Conservation (phyloP, 1,284 basidiomycete genomes). For the Trichosporon ovoides region DNA sequence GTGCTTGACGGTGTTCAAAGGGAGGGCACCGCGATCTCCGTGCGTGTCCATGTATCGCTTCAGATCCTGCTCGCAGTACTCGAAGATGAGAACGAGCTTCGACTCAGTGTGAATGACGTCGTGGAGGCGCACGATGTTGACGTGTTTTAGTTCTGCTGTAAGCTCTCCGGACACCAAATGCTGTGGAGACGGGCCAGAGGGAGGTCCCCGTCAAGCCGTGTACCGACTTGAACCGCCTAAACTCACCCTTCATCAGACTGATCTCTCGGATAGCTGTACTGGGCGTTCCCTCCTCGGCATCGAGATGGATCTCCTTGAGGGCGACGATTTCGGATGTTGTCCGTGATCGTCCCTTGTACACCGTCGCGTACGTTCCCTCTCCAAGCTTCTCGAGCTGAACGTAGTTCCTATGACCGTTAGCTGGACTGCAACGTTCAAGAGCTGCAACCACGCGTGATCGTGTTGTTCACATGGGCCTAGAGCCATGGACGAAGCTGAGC, state of each 20-base stretch:
- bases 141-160: conserved; percentile 76
- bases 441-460: too few species aligned
- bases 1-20: conserved; percentile 74
- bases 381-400: conserved; percentile 77
- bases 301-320: conserved; percentile 95
- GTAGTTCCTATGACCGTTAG: conserved; percentile 45
- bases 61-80: conserved; percentile 63
- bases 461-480: too few species aligned
- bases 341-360: conserved; percentile 76
- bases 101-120: conserved; percentile 98
- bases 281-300: conserved; percentile 96
- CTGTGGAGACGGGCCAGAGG: too few species aligned
- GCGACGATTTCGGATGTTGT: conserved; percentile 72
- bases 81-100: conserved; percentile 95
- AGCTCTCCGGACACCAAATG: background rate
- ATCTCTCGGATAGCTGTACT: conserved; percentile 97
- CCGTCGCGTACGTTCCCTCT: conserved; percentile 61
- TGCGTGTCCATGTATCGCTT: conserved; percentile 93
- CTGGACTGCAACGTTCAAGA: too few species aligned
- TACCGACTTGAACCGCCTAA: too few species aligned
- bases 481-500: too few species aligned
- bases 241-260: conserved; percentile 71
- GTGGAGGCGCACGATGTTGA: conserved; percentile 88
- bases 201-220: too few species aligned
- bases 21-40: conserved; percentile 62